Percentiles rank a stretch among this genome's conserved stretches.
These are phyloP conservation scores for Clonostachys sp. DNA, from an alignment of 2,329 filamentous ascomycete species.

Conservation along the genomic window DNA sequence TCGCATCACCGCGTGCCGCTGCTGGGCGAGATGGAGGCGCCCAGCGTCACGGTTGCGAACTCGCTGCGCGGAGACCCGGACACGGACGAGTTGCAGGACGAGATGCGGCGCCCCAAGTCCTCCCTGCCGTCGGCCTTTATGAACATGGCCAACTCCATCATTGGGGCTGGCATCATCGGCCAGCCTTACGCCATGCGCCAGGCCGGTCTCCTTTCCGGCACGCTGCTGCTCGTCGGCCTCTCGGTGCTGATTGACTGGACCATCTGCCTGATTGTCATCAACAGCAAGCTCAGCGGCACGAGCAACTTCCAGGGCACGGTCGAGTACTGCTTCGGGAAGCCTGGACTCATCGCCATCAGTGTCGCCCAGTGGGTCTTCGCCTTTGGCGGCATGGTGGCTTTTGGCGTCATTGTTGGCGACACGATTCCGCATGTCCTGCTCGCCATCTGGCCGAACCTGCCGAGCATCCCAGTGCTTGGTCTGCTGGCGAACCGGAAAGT, in stretches of 20 bases:
- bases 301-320: constrained; percentile 95
- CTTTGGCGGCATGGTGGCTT: constrained; percentile 97
- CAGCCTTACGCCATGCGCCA: constrained; percentile 96
- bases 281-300: constrained; percentile 92
- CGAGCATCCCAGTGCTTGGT: constrained; percentile 70
- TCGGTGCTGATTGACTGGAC: constrained; percentile 95
- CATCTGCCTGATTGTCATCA: constrained; percentile 93
- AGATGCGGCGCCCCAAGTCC: constrained; percentile 70
- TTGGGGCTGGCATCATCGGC: constrained; percentile 70
- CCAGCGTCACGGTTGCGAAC: constrained; percentile 67
- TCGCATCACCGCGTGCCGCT: constrained; percentile 63
- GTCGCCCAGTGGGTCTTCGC: constrained; percentile 97
- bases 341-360: constrained; percentile 81
- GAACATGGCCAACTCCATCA: constrained; percentile 99
- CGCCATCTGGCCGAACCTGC: constrained; percentile 75
- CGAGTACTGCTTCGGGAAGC: constrained; percentile 87
- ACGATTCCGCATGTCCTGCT: constrained; percentile 87
- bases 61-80: constrained; percentile 35
- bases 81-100: constrained; percentile 42
- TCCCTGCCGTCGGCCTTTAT: constrained; percentile 87
- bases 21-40: constrained; percentile 78
- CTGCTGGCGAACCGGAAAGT: constrained; percentile 76
- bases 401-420: constrained; percentile 95
- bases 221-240: constrained; percentile 71
- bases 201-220: constrained; percentile 78